phyloP scores from a whole-genome alignment of 305 asterid genomes.

The Stenogyne calaminthoides region DNA sequence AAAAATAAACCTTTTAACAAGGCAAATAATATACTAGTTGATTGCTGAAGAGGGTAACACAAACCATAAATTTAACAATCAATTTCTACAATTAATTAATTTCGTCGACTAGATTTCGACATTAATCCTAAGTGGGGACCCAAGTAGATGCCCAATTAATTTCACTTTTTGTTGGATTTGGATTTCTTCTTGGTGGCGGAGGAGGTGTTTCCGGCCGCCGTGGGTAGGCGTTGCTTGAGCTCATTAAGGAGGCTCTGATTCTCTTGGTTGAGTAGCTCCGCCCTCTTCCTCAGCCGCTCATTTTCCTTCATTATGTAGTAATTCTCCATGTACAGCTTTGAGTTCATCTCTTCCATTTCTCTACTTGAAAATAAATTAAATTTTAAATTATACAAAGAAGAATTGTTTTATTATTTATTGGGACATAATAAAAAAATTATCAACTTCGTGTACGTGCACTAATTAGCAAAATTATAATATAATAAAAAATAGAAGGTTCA shows the following conservation, averaged over 20 bases:
- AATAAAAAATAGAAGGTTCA: too few relatives aligned
- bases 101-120: too few relatives aligned
- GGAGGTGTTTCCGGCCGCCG: slow-evolving; percentile 37
- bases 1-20: too few relatives aligned
- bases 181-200: slow-evolving; percentile 52
- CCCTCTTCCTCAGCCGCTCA: slow-evolving; percentile 78
- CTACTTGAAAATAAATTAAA: too few relatives aligned
- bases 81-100: too few relatives aligned
- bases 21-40: too few relatives aligned
- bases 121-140: not conserved
- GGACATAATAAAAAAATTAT: too few relatives aligned
- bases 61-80: too few relatives aligned
- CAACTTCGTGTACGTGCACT: too few relatives aligned
- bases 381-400: not conserved
- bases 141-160: not conserved
- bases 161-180: slow-evolving; percentile 3
- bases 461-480: too few relatives aligned
- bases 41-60: too few relatives aligned
- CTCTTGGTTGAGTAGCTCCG: slow-evolving; percentile 79
- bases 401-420: too few relatives aligned
- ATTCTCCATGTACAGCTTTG: slow-evolving; percentile 72
- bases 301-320: slow-evolving; percentile 73
- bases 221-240: slow-evolving; percentile 54
- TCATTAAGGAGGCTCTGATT: slow-evolving; percentile 64
- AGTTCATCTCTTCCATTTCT: slow-evolving; percentile 68